Base-by-base conservation (phyloP, 108 stramenopile genomes). In the Fragilaria radians region DNA sequence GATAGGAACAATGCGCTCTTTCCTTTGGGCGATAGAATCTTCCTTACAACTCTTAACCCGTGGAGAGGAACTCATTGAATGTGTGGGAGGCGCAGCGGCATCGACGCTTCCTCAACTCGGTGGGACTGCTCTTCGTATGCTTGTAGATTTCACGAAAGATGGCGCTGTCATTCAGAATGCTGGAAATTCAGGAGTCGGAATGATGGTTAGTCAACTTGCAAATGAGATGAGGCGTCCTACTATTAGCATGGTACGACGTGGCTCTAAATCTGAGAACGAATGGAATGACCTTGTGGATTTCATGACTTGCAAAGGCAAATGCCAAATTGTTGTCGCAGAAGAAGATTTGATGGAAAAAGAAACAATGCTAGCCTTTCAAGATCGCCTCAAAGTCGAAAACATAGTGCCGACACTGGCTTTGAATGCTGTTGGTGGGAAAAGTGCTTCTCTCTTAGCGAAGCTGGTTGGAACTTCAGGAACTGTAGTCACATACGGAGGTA, bases 401-500 rank as follows among this genome's bases (percentile, higher is more conserved):
- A n/a, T n/a, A n/a, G n/a, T n/a, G n/a, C 69, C 77, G 30, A 48
- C 46, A 42, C 48, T 77, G 33, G 80, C 72, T 0, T 54, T 81
- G 58, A 77, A 81, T 66, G 51, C 73, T 17, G 71, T 72, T 30
- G 80, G 80, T n/a, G 80, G 80, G 14, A 28, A 33, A 3, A 67
- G 61, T 46, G 71, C 72, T 0, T 28, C 60, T 18, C 21, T 55
- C 9, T 19, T 81, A 24, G 19, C 72, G 32, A 50, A 59, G 22
- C 26, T 62, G 3, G 46, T 81, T 31, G 69, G 52, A 5, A 33
- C 31, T 1, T 59, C 53, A 24, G 73, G 80, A 14, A 66, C 56
- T 26, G 27, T 70, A 51, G 80, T 81, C 18, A 81, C 76, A 5
- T 81, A 81, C 61, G 80, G 80, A 2, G 80, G 76, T 46, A 71